Evolutionary conservation across 2,329 filamentous ascomycete genomes (phyloP).

Genomic region (Mycocentrospora acerina): DNA sequence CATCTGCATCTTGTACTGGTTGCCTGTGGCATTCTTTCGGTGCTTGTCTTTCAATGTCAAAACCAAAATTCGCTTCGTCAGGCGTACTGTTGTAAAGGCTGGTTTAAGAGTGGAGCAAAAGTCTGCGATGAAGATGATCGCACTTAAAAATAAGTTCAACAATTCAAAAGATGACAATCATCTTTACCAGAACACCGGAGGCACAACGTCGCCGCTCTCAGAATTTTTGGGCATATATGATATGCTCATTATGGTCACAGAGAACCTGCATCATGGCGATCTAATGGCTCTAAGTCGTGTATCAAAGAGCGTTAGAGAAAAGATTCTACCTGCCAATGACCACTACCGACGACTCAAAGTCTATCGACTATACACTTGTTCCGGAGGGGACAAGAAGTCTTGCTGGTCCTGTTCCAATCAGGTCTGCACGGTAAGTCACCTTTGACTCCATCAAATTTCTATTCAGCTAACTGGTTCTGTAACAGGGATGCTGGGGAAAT

Average conservation of each 20-base stretch:
- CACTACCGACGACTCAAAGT: conserved; percentile 13
- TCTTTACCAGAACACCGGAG: conserved; percentile 3
- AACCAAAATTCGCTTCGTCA: conserved; percentile 15
- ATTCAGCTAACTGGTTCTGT: background rate
- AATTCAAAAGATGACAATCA: conserved; percentile 1
- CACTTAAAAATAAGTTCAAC: conserved; percentile 5
- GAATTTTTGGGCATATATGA: conserved; percentile 34
- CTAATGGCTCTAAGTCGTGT: conserved; percentile 22
- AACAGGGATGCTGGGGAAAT: conserved; percentile 9
- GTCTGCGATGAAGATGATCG: conserved; percentile 10
- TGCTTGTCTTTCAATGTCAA: conserved; percentile 19
- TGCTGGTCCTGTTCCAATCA: conserved; percentile 29
- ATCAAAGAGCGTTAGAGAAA: conserved; percentile 27
- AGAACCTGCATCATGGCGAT: conserved; percentile 32
- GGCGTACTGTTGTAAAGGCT: conserved; percentile 19
- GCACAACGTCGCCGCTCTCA: conserved; percentile 14
- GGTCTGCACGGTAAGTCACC: conserved; percentile 16
- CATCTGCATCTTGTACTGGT: conserved; percentile 1
- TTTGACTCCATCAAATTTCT: background rate
- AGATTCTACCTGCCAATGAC: conserved; percentile 22
- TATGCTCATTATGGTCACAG: conserved; percentile 25
- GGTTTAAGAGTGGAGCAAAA: conserved; percentile 12
- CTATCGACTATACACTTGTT: conserved; percentile 27
- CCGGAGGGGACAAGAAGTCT: background rate
- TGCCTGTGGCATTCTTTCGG: conserved; percentile 17